phyloP scores from a whole-genome alignment of 108 stramenopile genomes.

The Cyclotella choctawhatcheeana region DNA sequence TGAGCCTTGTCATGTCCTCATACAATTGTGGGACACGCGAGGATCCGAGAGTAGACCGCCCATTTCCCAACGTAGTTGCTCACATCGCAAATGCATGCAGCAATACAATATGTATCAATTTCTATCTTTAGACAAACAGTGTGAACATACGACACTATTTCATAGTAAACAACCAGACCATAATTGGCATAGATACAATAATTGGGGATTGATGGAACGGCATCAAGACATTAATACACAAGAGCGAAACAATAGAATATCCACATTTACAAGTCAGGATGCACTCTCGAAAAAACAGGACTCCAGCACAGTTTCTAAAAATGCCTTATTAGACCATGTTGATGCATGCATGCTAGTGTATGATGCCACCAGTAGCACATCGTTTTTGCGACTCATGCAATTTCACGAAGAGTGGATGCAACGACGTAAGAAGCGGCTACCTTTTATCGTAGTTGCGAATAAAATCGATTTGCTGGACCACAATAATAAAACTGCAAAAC shows the following conservation, averaged over 20 bases:
- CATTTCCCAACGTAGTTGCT: slow-evolving; percentile 4
- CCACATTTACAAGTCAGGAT: too few relatives aligned
- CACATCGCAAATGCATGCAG: slow-evolving; percentile 7
- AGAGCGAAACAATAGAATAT: too few relatives aligned
- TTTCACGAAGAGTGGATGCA: slow-evolving; percentile 77
- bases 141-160: neutral
- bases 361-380: slow-evolving; percentile 75
- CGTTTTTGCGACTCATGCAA: slow-evolving; percentile 73
- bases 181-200: slow-evolving; percentile 30
- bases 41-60: slow-evolving; percentile 72
- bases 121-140: slow-evolving; percentile 11
- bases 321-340: slow-evolving; percentile 67
- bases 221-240: neutral
- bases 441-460: slow-evolving; percentile 81
- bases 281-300: neutral
- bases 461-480: slow-evolving; percentile 76
- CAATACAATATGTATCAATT: slow-evolving; percentile 34
- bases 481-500: too few relatives aligned
- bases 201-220: slow-evolving; percentile 18
- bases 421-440: slow-evolving; percentile 51
- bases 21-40: slow-evolving; percentile 85
- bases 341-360: slow-evolving; percentile 83
- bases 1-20: slow-evolving; percentile 2
- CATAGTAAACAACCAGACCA: neutral
- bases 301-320: slow-evolving; percentile 18